phyloP scores from a whole-genome alignment of 371 early-diverging fungal genomes.

The Apophysomyces elegans region DNA sequence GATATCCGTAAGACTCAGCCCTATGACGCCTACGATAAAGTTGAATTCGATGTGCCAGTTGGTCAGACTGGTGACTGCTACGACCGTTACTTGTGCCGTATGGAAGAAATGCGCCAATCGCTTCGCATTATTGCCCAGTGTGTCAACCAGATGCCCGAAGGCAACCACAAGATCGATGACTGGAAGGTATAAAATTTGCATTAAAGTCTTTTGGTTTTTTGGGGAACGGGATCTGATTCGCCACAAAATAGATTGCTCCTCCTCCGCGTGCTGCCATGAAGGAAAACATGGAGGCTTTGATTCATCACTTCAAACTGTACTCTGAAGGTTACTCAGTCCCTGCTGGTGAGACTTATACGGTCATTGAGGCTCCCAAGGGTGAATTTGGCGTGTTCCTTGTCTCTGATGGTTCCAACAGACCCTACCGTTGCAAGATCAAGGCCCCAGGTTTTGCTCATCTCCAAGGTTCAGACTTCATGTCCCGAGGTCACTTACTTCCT shows the following conservation, averaged over 20 bases:
- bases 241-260: slow-evolving; percentile 73
- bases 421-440: slow-evolving; percentile 96
- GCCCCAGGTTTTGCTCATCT: slow-evolving; percentile 98
- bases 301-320: slow-evolving; percentile 98
- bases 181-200: slow-evolving; percentile 63
- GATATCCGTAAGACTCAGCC: slow-evolving; percentile 94
- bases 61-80: slow-evolving; percentile 96
- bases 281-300: slow-evolving; percentile 97
- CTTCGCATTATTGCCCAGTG: slow-evolving; percentile 95
- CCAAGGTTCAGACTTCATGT: slow-evolving; percentile 88
- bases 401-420: slow-evolving; percentile 89
- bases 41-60: slow-evolving; percentile 97
- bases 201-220: not conserved
- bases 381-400: slow-evolving; percentile 94
- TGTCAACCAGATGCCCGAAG: slow-evolving; percentile 93
- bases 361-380: slow-evolving; percentile 98
- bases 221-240: not conserved
- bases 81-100: slow-evolving; percentile 95
- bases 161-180: slow-evolving; percentile 95
- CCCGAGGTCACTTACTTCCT: slow-evolving; percentile 89
- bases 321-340: slow-evolving; percentile 98
- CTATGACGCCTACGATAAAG: slow-evolving; percentile 93
- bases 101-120: slow-evolving; percentile 98
- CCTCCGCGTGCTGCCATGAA: slow-evolving; percentile 96
- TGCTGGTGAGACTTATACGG: slow-evolving; percentile 95